These are phyloP conservation scores for Chiua virens DNA, from an alignment of 768 basidiomycete species.

Conservation along the genomic window DNA sequence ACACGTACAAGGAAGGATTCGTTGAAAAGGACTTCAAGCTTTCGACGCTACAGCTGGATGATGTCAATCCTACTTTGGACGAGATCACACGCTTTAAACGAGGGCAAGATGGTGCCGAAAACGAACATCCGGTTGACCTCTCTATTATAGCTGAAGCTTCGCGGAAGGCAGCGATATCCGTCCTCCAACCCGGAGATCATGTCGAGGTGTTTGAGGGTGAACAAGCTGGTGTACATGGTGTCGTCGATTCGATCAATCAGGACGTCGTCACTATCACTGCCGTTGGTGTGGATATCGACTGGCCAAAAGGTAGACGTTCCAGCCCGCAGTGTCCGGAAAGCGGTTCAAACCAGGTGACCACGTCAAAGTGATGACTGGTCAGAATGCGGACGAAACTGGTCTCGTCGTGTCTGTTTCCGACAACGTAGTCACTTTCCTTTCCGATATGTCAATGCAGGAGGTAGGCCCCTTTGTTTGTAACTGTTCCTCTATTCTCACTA, in stretches of 20 bases:
- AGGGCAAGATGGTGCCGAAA: constrained; percentile 67
- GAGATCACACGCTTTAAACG: constrained; percentile 91
- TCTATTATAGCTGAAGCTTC: constrained; percentile 92
- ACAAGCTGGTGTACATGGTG: constrained; percentile 89
- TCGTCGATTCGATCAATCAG: constrained; percentile 84
- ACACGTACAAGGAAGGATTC: constrained; percentile 93
- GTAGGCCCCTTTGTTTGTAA: constrained; percentile 38
- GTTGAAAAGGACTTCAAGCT: constrained; percentile 95
- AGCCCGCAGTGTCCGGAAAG: constrained; percentile 87
- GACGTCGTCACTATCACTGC: constrained; percentile 87
- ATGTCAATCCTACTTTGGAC: constrained; percentile 93
- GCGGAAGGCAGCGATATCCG: constrained; percentile 85
- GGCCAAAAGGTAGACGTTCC: constrained; percentile 85
- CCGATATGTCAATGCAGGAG: constrained; percentile 97
- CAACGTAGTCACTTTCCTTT: constrained; percentile 91
- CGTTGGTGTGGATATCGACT: constrained; percentile 77
- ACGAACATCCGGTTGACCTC: constrained; percentile 75
- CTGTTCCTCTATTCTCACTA: constrained; percentile 3
- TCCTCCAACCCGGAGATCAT: constrained; percentile 96
- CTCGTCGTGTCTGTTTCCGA: constrained; percentile 90
- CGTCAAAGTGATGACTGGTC: constrained; percentile 96
- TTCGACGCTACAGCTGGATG: constrained; percentile 73
- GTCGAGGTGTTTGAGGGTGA: constrained; percentile 98
- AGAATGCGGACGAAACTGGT: constrained; percentile 94
- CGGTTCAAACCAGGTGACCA: constrained; percentile 97